A percentile compares a stretch with the other conserved stretches of the same genome.
phyloP scores from a whole-genome alignment of 2,329 filamentous ascomycete species.

The Penicillium sp. region DNA sequence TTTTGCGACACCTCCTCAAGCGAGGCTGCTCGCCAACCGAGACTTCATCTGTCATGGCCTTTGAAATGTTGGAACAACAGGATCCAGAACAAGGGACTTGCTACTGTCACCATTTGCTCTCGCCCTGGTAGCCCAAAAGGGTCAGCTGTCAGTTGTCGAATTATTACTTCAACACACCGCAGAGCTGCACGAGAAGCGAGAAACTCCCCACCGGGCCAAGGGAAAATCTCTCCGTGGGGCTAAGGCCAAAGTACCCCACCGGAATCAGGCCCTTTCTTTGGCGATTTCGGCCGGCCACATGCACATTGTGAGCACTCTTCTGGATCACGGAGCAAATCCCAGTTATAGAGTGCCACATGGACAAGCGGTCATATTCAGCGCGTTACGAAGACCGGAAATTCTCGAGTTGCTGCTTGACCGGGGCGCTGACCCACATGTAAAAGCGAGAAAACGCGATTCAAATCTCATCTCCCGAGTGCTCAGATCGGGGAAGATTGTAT shows the following conservation, averaged over 20 bases:
- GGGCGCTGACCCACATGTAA: not conserved
- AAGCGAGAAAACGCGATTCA: not conserved
- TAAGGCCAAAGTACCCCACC: too few species aligned
- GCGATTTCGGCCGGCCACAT: not conserved
- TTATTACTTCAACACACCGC: not conserved
- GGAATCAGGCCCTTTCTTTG: too few species aligned
- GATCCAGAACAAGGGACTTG: not conserved
- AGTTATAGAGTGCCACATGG: not conserved
- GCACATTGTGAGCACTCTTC: not conserved
- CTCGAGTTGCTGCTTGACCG: not conserved
- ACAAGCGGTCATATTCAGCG: not conserved
- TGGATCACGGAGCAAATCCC: not conserved
- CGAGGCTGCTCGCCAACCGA: not conserved
- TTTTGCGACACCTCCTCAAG: not conserved
- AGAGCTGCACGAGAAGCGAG: too few species aligned
- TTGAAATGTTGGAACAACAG: not conserved
- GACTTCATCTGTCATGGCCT: not conserved
- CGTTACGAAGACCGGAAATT: not conserved
- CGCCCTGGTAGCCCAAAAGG: not conserved
- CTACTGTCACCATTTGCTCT: not conserved
- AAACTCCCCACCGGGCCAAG: too few species aligned
- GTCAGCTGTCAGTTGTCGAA: not conserved
- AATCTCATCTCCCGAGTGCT: not conserved
- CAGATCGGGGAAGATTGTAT: not conserved
- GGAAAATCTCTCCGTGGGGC: too few species aligned